These are phyloP conservation scores for Aspergillus indologenus DNA, from an alignment of 495 filamentous ascomycete species.

Conservation along the genomic window DNA sequence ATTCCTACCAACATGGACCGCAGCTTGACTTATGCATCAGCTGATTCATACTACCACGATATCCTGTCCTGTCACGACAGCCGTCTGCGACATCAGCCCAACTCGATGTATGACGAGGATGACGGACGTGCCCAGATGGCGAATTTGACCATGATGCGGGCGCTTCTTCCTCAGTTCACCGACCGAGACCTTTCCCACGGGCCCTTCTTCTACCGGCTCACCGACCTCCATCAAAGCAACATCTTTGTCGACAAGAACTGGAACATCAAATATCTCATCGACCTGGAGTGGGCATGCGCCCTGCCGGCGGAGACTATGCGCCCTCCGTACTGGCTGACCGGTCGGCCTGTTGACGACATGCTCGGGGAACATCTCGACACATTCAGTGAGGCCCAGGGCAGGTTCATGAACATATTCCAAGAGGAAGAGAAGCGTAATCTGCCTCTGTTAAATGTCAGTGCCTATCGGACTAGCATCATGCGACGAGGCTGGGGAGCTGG, in stretches of 20 bases:
- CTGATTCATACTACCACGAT: slow-evolving; percentile 26
- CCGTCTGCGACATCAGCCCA: slow-evolving; percentile 27
- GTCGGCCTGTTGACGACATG: too few species aligned
- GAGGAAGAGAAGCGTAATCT: slow-evolving; percentile 9
- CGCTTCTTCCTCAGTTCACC: slow-evolving; percentile 23
- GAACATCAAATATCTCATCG: slow-evolving; percentile 22
- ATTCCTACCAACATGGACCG: slow-evolving; percentile 26
- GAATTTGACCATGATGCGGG: slow-evolving; percentile 24
- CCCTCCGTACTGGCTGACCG: slow-evolving; percentile 8
- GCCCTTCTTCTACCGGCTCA: slow-evolving; percentile 25
- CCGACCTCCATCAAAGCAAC: slow-evolving; percentile 31
- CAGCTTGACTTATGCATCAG: slow-evolving; percentile 22
- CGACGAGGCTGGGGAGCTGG: slow-evolving; percentile 13
- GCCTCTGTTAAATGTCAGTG: background rate
- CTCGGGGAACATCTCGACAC: slow-evolving; percentile 11
- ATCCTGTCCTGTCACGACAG: slow-evolving; percentile 30
- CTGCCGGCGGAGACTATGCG: slow-evolving; percentile 14
- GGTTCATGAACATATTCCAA: slow-evolving; percentile 18
- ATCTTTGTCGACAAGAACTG: slow-evolving; percentile 34
- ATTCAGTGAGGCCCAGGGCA: slow-evolving; percentile 9
- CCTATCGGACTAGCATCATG: slow-evolving; percentile 1
- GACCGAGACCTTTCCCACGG: slow-evolving; percentile 16
- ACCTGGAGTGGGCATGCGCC: slow-evolving; percentile 28
- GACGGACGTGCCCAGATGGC: slow-evolving; percentile 31
- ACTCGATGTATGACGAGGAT: slow-evolving; percentile 20